Evolutionary conservation across 2,329 filamentous ascomycete genomes (phyloP).

Genomic region (Penicillium crustosum): DNA sequence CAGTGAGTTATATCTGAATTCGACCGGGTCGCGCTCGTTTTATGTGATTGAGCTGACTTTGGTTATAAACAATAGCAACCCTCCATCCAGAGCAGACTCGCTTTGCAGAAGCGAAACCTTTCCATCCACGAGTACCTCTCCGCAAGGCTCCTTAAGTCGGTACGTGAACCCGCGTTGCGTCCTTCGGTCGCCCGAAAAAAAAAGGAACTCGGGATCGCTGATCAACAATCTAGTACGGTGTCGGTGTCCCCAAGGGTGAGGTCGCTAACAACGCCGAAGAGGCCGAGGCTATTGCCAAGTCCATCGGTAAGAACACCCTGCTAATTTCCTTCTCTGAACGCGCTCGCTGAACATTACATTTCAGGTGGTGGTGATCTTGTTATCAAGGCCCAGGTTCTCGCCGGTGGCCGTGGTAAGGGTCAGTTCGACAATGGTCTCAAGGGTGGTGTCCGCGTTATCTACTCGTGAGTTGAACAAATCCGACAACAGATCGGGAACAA

Average conservation of each 20-base stretch:
- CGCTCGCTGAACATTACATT: slow-evolving; percentile 20
- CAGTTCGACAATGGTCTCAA: slow-evolving; percentile 98
- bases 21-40: slow-evolving; percentile 15
- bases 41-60: slow-evolving; percentile 12
- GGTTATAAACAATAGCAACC: slow-evolving; percentile 51
- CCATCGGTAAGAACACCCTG: slow-evolving; percentile 64
- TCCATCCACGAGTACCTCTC: slow-evolving; percentile 99
- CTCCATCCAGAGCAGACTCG: slow-evolving; percentile 54
- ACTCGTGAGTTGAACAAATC: slow-evolving; percentile 63
- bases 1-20: slow-evolving; percentile 56
- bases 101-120: slow-evolving; percentile 77
- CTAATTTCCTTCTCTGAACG: background rate
- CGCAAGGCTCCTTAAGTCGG: slow-evolving; percentile 77
- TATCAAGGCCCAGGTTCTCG: slow-evolving; percentile 98
- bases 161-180: slow-evolving; percentile 37
- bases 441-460: slow-evolving; percentile 97
- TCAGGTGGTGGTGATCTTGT: slow-evolving; percentile 86
- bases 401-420: slow-evolving; percentile 96
- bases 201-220: slow-evolving; percentile 18
- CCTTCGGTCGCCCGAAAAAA: slow-evolving; percentile 17
- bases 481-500: background rate
- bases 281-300: slow-evolving; percentile 86
- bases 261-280: slow-evolving; percentile 81
- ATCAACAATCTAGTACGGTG: slow-evolving; percentile 69
- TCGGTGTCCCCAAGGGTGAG: slow-evolving; percentile 86